phyloP scores from a whole-genome alignment of 2,329 filamentous ascomycete genomes.

The Colletotrichum liaoningense region DNA sequence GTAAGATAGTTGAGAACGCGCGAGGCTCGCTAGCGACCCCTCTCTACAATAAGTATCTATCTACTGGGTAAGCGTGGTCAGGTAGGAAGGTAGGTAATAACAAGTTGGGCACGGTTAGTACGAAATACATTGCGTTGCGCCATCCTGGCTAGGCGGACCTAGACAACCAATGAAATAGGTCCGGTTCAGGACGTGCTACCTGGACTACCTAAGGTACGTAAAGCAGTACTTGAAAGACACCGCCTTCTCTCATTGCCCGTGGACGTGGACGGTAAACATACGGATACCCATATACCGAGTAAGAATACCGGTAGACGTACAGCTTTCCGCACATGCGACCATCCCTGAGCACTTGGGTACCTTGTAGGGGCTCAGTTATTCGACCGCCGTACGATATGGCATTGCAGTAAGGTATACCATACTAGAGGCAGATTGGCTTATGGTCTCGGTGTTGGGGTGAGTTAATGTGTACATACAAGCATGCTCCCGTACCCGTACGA shows the following conservation, averaged over 20 bases:
- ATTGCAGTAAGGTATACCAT: too few relatives aligned
- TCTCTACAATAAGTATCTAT: not conserved
- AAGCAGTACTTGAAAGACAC: too few relatives aligned
- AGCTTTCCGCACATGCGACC: too few relatives aligned
- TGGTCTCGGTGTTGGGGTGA: not conserved
- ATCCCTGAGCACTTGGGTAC: not conserved
- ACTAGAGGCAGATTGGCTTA: not conserved
- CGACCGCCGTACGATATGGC: not conserved
- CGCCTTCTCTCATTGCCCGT: too few relatives aligned
- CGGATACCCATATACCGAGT: too few relatives aligned
- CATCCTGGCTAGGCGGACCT: not conserved
- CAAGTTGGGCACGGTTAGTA: not conserved
- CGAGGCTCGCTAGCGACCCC: not conserved
- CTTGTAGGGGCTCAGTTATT: not conserved
- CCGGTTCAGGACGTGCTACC: not conserved
- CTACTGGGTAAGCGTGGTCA: too few relatives aligned
- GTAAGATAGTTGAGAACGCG: not conserved
- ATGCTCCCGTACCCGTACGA: too few relatives aligned
- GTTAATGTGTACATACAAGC: not conserved
- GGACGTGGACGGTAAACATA: too few relatives aligned
- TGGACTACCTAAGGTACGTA: too few relatives aligned
- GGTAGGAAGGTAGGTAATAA: too few relatives aligned
- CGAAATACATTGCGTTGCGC: not conserved
- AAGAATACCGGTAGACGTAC: too few relatives aligned
- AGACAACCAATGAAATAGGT: not conserved